Evolutionary conservation across 805 yeast species (phyloP).

Genomic region (Blastobotrys mokoenaii): DNA sequence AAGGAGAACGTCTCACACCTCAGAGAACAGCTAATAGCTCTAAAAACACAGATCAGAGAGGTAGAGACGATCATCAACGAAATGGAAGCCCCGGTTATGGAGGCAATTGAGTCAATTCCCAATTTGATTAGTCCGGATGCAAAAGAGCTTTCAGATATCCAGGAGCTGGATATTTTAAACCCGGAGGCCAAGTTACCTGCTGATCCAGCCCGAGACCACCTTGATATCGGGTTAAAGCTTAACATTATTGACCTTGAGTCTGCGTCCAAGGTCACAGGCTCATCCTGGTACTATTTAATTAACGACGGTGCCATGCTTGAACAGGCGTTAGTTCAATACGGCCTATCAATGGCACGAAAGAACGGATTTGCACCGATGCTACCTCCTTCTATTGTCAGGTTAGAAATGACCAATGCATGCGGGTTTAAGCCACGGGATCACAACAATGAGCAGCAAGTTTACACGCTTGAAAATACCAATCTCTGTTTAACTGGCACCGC

Average conservation of each 20-base stretch:
- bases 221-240: constrained; percentile 57
- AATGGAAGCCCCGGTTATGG: constrained; percentile 9
- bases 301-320: constrained; percentile 85
- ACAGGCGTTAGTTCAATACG: constrained; percentile 80
- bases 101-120: constrained; percentile 25
- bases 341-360: constrained; percentile 54
- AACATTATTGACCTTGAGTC: constrained; percentile 59
- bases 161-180: constrained; percentile 18
- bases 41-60: constrained; percentile 16
- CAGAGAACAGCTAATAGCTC: constrained; percentile 2
- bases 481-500: constrained; percentile 87
- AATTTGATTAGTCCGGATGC: constrained; percentile 23
- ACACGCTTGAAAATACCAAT: constrained; percentile 40
- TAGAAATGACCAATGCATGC: constrained; percentile 75
- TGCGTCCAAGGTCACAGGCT: constrained; percentile 60
- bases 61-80: constrained; percentile 11
- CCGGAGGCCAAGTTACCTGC: constrained; percentile 8
- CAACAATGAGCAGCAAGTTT: constrained; percentile 78
- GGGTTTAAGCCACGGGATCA: constrained; percentile 92
- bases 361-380: constrained; percentile 60
- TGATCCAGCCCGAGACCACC: constrained; percentile 39
- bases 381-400: constrained; percentile 82
- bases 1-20: not conserved
- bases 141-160: constrained; percentile 12
- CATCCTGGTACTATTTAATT: constrained; percentile 75